Conservation (phyloP, 2,329 filamentous ascomycete genomes). For the Claviceps sp. region DNA sequence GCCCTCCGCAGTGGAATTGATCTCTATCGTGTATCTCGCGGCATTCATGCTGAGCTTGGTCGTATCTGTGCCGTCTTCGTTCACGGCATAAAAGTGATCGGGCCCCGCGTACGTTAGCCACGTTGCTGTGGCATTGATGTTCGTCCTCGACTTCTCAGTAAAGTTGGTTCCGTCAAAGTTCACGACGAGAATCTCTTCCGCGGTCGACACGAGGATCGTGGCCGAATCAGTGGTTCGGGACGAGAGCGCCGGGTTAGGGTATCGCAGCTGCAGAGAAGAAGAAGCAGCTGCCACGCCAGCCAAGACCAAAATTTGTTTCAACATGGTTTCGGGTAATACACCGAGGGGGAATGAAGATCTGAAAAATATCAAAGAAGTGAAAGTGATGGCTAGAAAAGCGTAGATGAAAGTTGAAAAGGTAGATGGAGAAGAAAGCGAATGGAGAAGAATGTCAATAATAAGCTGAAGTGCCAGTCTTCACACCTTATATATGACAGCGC, state of each 20-base stretch:
- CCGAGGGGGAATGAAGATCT: background rate
- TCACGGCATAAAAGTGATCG: conserved; percentile 29
- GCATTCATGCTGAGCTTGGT: conserved; percentile 26
- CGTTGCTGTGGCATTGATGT: conserved; percentile 27
- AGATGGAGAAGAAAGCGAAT: background rate
- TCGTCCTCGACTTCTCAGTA: conserved; percentile 19
- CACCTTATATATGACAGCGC: too few species aligned
- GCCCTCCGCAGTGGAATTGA: conserved; percentile 15
- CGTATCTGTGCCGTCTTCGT: conserved; percentile 30
- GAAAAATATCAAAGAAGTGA: background rate
- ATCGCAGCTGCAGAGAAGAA: background rate
- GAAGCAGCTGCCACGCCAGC: background rate
- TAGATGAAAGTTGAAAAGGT: background rate
- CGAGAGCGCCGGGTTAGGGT: background rate
- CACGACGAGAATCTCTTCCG: conserved; percentile 26
- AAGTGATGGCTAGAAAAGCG: background rate
- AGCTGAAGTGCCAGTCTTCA: too few species aligned
- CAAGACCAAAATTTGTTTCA: background rate
- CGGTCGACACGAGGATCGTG: conserved; percentile 26
- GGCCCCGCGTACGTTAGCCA: conserved; percentile 31
- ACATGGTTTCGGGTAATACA: background rate
- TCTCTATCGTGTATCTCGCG: conserved; percentile 16
- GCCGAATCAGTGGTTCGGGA: background rate
- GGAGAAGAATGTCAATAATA: background rate
- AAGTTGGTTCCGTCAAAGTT: conserved; percentile 28